Conservation (phyloP, 2,329 filamentous ascomycete genomes). For the Annulohypoxylon truncatum region DNA sequence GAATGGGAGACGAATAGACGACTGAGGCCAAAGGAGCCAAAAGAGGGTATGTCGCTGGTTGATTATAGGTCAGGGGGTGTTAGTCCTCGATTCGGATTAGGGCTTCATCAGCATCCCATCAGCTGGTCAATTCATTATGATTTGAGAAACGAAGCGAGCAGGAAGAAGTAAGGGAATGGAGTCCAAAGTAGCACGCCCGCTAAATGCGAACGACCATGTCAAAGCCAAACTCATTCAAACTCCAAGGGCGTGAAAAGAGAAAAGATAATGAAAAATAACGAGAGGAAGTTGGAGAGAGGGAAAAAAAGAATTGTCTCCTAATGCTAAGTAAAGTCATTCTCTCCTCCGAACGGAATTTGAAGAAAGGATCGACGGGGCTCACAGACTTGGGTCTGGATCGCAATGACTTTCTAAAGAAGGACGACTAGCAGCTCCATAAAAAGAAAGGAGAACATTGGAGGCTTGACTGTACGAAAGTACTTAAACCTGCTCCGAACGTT, state of each 20-base stretch:
- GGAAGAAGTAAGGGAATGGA: slow-evolving; percentile 7
- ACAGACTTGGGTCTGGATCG: slow-evolving; percentile 33
- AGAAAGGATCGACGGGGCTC: slow-evolving; percentile 36
- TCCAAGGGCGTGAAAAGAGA: slow-evolving; percentile 12
- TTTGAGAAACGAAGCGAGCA: slow-evolving; percentile 7
- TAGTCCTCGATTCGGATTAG: slow-evolving; percentile 38
- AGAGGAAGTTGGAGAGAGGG: slow-evolving; percentile 13
- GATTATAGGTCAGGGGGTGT: slow-evolving; percentile 37
- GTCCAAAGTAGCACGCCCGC: slow-evolving; percentile 10
- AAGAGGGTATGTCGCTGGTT: slow-evolving; percentile 36
- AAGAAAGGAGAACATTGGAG: slow-evolving; percentile 35
- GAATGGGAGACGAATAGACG: neutral
- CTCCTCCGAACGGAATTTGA: slow-evolving; percentile 26
- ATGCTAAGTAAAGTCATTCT: slow-evolving; percentile 20
- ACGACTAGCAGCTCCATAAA: slow-evolving; percentile 24
- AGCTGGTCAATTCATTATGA: slow-evolving; percentile 25
- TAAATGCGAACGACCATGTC: slow-evolving; percentile 1
- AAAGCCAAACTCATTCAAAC: slow-evolving; percentile 13
- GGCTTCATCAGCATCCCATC: slow-evolving; percentile 26
- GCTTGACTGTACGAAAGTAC: neutral
- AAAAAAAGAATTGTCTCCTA: slow-evolving; percentile 20
- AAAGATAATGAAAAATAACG: slow-evolving; percentile 1
- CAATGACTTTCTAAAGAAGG: slow-evolving; percentile 26
- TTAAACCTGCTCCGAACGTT: neutral
- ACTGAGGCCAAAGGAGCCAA: slow-evolving; percentile 34